Evolutionary conservation across 2,329 filamentous ascomycete genomes (phyloP), one percentile per base, ranked within the genome.

Genomic region (Elsinoe fawcettii): DNA sequence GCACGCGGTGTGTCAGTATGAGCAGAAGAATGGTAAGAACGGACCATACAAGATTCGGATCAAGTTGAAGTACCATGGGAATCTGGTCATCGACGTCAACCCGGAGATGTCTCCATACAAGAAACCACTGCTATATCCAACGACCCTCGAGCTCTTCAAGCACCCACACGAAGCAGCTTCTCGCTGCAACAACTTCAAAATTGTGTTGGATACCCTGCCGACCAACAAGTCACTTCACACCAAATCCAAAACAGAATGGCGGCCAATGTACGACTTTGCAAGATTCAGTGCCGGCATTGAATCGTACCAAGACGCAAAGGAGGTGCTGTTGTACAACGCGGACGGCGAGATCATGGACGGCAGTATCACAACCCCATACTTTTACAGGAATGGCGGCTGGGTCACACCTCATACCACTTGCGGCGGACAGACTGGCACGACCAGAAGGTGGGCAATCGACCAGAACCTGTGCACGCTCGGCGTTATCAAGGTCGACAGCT

Each of bases 361-460:
- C 7, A 91, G 86, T 60, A 80, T 87, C 14, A 91, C 87, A 0
- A 95, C 86, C 0, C 83, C 88, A 0, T 96, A 92, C 70, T 87
- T 96, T 63, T 88, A 81, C 76, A 82, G 88, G 44, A 70, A 77
- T 3, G 83, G 81, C 1, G 73, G 74, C 51, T 97, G 92, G 92
- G 80, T 90, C 6, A 96, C 91, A 36, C 92, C 92, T 1, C 80
- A 82, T 2, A 70, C 73, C 2, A 68, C 70, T 1, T 85, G 82
- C 59, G 92, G 92, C 41, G 91, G 91, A 0, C 89, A 95, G 67
- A 79, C 85, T 56, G 91, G 91, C 0, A 93, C 88, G 5, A 89
- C 87, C 5, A 81, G 92, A 62, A 77, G 88, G 58, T 96, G 90
- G 85, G 87, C 89, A n/a, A 69, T 97, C 41, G 80, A 86, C 59